Evolutionary conservation across 805 yeast species (phyloP), one percentile per base, ranked within the genome.

Genomic region (Wickerhamomyces bovis): DNA sequence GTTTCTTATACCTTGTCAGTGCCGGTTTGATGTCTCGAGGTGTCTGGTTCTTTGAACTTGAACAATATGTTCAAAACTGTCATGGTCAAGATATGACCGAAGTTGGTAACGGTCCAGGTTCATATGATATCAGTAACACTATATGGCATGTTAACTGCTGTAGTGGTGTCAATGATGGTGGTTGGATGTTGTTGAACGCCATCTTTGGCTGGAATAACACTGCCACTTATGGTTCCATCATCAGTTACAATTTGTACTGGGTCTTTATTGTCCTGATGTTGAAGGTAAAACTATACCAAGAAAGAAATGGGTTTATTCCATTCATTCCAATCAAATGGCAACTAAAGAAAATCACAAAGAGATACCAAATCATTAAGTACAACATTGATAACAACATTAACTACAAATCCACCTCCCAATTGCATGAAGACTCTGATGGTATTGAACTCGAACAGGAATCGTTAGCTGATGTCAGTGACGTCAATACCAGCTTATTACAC

Each of bases 141-240:
- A 82, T 89, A 2, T 89, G 97, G 97, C 97, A 89, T 64, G 96
- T 89, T 25, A 88, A 89, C 67, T 89, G 96, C 64, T 89, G 97
- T 67, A 88, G 89, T 63, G 95, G 96, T 25, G 81, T 86, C 52
- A 85, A 78, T 16, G 97, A 89, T 58, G 96, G 95, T 13, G 83
- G 85, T 30, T 89, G 95, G 95, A 89, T 89, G 95, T 73, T 89
- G 39, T 72, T 86, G 57, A 89, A 89, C 41, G 97, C 96, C 1
- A 69, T 89, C 8, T 74, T 89, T 46, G 97, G 97, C 3, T 89
- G 97, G 97, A 88, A 90, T 21, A 89, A 89, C 63, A 81, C 92
- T 45, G 97, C 96, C 2, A 89, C 97, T 0, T 88, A 85, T 61
- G 96, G 95, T 8, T 86, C 96, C 20, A 86, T 89, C 3, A 64